Evolutionary conservation across 345 rosid species (phyloP), one percentile per base, ranked within the genome.

Genomic region (Firmiana major): DNA sequence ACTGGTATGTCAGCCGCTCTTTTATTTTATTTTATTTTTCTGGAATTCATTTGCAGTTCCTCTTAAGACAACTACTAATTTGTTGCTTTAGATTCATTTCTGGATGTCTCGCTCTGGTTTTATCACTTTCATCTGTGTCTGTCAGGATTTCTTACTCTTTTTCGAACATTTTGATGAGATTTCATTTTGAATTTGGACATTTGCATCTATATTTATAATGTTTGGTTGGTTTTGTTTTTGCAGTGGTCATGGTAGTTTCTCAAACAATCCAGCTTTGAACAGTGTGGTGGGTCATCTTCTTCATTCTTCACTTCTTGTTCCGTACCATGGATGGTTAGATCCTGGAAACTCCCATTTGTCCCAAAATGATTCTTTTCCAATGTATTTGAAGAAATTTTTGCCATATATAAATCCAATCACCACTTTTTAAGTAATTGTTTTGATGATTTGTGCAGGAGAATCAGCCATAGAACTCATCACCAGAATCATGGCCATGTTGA

Each of bases 161-260:
- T 16, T 7, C 19, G 55, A 51, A 51, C 7, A 45, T 9, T 51
- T 48, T 16, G 5, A 51, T 19, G 48, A 45, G 53, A 42, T 69
- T 45, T 48, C 10, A 8, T 3, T 21, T 57, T 67, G 74, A 57
- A 68, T 77, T 45, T 78, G 48, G 62, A 63, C 69, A 31, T 63
- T 72, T 43, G 75, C 49, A 63, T 78, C 55, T 60, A 16, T 60
- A 24, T 45, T 76, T 38, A 7, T 63, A 5, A 55, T 58, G 38
- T 65, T 51, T 63, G 28, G 22, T 75, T 71, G 74, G 63, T 48
- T 57, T 22, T 77, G 70, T 59, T 49, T 76, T 11, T 81, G 75
- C 86, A 93, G 98, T 79, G 98, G 98, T 48, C 98, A 93, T 73
- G 97, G 98, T 16, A 93, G 98, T 82, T 93, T 93, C 84, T 91